Conservation (phyloP, 495 filamentous ascomycete genomes). For the Xylaria cubensis region DNA sequence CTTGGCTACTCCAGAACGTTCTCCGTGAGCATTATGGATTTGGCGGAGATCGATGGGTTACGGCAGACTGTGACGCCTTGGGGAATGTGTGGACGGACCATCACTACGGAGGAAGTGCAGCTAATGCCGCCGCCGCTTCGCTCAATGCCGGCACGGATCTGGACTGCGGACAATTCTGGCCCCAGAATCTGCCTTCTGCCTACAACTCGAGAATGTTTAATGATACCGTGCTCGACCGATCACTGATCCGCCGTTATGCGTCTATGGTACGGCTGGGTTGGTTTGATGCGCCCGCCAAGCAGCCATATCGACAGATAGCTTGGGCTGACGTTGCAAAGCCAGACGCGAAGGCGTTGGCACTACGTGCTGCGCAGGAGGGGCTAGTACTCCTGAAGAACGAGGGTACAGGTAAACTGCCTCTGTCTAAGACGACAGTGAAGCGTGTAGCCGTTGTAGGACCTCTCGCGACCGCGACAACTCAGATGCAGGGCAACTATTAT, state of each 20-base stretch:
- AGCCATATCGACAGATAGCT: slow-evolving; percentile 57
- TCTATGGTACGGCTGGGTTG: slow-evolving; percentile 64
- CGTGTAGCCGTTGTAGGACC: slow-evolving; percentile 65
- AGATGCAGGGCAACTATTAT: slow-evolving; percentile 69
- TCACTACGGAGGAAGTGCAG: slow-evolving; percentile 54
- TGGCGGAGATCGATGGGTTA: slow-evolving; percentile 61
- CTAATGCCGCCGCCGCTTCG: slow-evolving; percentile 58
- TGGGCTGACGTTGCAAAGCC: slow-evolving; percentile 61
- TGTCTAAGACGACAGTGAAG: slow-evolving; percentile 44
- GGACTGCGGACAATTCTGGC: slow-evolving; percentile 65
- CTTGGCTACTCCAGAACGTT: slow-evolving; percentile 63
- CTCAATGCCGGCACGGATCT: slow-evolving; percentile 68
- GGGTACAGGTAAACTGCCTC: slow-evolving; percentile 53
- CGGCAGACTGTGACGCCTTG: slow-evolving; percentile 64
- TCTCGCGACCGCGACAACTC: slow-evolving; percentile 63
- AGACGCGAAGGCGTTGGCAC: slow-evolving; percentile 60
- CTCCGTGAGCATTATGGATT: slow-evolving; percentile 62
- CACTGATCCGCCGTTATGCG: slow-evolving; percentile 62
- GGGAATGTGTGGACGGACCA: slow-evolving; percentile 65
- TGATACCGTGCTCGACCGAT: slow-evolving; percentile 55
- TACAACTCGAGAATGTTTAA: slow-evolving; percentile 43
- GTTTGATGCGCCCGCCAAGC: slow-evolving; percentile 58
- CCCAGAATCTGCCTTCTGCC: slow-evolving; percentile 54
- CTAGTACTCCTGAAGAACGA: slow-evolving; percentile 70
- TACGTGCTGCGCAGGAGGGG: slow-evolving; percentile 64